These are phyloP conservation scores for Mallotus nudiflorus DNA, from an alignment of 345 rosid genomes.

Conservation along the genomic window DNA sequence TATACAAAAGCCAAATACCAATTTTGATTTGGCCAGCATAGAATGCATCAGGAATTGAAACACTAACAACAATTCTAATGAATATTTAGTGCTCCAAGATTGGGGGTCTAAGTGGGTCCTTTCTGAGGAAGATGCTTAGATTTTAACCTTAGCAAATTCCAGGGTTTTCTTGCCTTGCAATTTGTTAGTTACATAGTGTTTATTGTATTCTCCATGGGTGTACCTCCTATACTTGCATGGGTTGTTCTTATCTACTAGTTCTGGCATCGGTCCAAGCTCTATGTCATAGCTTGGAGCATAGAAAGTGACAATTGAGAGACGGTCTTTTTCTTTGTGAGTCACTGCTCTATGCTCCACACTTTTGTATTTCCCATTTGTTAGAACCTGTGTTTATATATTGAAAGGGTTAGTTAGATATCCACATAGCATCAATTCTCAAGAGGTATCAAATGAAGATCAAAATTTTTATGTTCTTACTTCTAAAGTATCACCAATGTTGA, in stretches of 20 bases:
- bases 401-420: background rate
- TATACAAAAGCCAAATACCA: background rate
- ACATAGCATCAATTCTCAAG: background rate
- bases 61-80: background rate
- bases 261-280: conserved; percentile 75
- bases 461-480: conserved; percentile 44
- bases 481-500: conserved; percentile 89
- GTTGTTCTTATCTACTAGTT: conserved; percentile 66
- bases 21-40: background rate
- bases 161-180: conserved; percentile 85
- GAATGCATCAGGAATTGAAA: conserved; percentile 5
- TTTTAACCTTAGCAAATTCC: conserved; percentile 75
- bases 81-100: background rate
- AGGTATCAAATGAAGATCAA: background rate
- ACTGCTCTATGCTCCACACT: conserved; percentile 96
- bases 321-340: conserved; percentile 65
- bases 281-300: conserved; percentile 93
- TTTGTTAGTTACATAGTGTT: conserved; percentile 80
- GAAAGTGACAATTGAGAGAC: conserved; percentile 90
- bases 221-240: conserved; percentile 85
- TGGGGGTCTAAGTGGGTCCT: conserved; percentile 14
- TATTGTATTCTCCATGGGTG: conserved; percentile 88
- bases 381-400: conserved; percentile 45
- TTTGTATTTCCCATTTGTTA: conserved; percentile 90
- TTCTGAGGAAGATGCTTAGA: conserved; percentile 1